These are phyloP conservation scores for Nigrospora sphaerica DNA, from an alignment of 2,329 filamentous ascomycete genomes.

Conservation along the genomic window DNA sequence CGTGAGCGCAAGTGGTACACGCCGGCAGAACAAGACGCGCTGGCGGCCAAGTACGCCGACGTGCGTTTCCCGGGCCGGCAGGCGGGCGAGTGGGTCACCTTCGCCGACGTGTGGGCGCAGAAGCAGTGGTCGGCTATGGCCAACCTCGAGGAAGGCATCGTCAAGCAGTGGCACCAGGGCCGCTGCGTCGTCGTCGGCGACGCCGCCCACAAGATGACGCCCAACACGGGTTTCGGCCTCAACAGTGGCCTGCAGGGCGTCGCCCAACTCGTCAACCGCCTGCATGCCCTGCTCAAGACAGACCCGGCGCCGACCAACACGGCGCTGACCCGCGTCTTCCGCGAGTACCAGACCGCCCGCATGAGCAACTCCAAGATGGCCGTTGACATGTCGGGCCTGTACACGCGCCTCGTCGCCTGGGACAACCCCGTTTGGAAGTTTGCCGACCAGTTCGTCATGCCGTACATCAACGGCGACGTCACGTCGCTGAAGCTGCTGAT, in stretches of 20 bases:
- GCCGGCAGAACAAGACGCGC: conserved; percentile 17
- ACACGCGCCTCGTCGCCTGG: conserved; percentile 7
- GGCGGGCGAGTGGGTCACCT: conserved; percentile 4
- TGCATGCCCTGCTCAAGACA: conserved; percentile 10
- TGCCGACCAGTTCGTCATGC: conserved; percentile 6
- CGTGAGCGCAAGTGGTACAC: conserved; percentile 18
- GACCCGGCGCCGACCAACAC: conserved; percentile 7
- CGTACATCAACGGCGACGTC: conserved; percentile 6
- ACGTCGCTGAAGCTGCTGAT: conserved; percentile 5
- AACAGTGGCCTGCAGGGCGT: conserved; percentile 22
- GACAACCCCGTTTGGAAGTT: conserved; percentile 9
- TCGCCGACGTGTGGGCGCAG: conserved; percentile 18
- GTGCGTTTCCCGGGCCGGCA: conserved; percentile 14
- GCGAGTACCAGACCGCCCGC: conserved; percentile 12
- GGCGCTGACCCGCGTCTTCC: conserved; percentile 12
- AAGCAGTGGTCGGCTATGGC: conserved; percentile 12
- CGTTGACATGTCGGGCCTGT: conserved; percentile 10
- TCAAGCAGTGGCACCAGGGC: conserved; percentile 20
- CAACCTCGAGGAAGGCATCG: conserved; percentile 25
- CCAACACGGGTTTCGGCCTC: conserved; percentile 23
- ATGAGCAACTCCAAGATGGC: conserved; percentile 11
- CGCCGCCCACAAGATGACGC: conserved; percentile 26
- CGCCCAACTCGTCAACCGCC: conserved; percentile 17
- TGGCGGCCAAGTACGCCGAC: conserved; percentile 15
- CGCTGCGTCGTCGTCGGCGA: conserved; percentile 27